phyloP scores from a whole-genome alignment of 2,329 filamentous ascomycete genomes.

The Fusarium nodosum region DNA sequence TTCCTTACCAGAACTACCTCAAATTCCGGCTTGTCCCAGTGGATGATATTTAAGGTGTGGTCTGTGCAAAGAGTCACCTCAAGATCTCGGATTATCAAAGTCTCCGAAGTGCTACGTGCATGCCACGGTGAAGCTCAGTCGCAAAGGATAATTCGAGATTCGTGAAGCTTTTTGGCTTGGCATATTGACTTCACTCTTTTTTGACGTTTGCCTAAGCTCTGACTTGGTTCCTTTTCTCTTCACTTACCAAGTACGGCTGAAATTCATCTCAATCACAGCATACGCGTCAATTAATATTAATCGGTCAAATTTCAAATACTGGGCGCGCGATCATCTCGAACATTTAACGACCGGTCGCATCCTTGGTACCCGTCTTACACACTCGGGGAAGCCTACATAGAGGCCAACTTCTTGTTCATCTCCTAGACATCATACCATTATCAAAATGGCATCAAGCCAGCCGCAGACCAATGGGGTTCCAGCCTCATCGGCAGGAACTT shows the following conservation, averaged over 20 bases:
- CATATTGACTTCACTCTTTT: neutral
- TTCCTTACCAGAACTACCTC: conserved; percentile 22
- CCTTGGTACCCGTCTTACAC: neutral
- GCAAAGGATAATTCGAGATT: conserved; percentile 20
- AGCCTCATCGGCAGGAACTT: conserved; percentile 56
- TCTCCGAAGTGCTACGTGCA: conserved; percentile 23
- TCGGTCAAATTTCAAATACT: conserved; percentile 7
- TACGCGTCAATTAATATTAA: conserved; percentile 3
- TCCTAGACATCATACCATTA: neutral
- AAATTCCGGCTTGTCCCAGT: conserved; percentile 40
- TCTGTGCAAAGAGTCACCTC: conserved; percentile 48
- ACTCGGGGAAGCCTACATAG: neutral
- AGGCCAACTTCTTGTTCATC: neutral
- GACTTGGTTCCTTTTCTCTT: neutral
- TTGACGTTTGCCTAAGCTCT: neutral
- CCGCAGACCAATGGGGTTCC: conserved; percentile 69
- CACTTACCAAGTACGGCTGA: neutral
- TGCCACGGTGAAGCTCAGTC: conserved; percentile 22
- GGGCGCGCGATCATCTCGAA: conserved; percentile 17
- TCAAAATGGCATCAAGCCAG: conserved; percentile 55
- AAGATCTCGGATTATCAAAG: conserved; percentile 45
- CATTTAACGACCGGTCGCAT: conserved; percentile 11
- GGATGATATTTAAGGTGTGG: conserved; percentile 54
- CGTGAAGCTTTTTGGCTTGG: conserved; percentile 10
- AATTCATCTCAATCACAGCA: neutral